Evolutionary conservation across 176 grass and related monocot genomes (phyloP).

Genomic region (Zoysia japonica): DNA sequence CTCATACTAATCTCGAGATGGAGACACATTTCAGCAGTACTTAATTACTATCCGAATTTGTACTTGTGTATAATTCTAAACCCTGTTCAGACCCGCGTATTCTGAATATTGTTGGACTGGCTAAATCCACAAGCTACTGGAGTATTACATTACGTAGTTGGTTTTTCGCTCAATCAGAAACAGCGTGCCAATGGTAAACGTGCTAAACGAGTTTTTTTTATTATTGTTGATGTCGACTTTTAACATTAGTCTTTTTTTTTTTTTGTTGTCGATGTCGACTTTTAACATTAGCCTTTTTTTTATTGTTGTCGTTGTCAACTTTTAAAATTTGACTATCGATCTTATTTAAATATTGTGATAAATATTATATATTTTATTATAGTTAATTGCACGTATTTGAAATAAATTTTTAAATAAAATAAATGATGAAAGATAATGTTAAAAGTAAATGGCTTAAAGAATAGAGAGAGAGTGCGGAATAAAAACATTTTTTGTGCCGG

Average conservation of each 20-base stretch:
- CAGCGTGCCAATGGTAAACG: not conserved
- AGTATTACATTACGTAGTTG: not conserved
- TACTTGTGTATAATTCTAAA: not conserved
- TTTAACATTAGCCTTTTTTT: too few relatives aligned
- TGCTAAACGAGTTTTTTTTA: conserved; percentile 8
- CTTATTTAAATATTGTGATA: too few relatives aligned
- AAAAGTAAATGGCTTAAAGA: too few relatives aligned
- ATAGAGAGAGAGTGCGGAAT: not conserved
- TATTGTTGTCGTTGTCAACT: too few relatives aligned
- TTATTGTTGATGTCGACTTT: too few relatives aligned
- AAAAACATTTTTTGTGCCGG: conserved; percentile 6
- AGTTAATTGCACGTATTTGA: too few relatives aligned
- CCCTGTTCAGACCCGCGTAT: not conserved
- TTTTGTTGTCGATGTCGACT: too few relatives aligned
- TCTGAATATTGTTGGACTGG: conserved; percentile 7
- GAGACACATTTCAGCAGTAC: conserved; percentile 7
- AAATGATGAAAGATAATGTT: too few relatives aligned
- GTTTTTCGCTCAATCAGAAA: not conserved
- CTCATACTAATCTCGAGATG: not conserved
- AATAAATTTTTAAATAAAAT: too few relatives aligned
- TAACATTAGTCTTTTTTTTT: too few relatives aligned
- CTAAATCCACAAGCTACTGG: not conserved
- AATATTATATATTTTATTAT: too few relatives aligned
- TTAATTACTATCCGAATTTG: not conserved
- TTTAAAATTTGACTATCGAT: too few relatives aligned